Percentiles rank a stretch among this genome's conserved stretches.
These are phyloP conservation scores for Phytomonas francai DNA, from an alignment of 208 protist species.

Conservation along the genomic window DNA sequence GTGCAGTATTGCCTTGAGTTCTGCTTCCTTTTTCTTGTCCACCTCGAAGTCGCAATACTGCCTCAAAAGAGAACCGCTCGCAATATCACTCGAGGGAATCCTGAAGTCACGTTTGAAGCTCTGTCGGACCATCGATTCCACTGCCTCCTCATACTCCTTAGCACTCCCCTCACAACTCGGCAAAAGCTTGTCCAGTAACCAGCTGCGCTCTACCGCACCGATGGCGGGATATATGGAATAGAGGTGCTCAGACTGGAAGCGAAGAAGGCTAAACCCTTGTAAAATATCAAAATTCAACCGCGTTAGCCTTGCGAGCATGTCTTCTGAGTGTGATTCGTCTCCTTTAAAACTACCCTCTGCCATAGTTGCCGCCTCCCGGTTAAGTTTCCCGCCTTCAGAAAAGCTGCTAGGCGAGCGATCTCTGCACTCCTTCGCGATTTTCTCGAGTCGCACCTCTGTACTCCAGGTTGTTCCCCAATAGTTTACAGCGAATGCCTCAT, in stretches of 20 bases:
- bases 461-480: too few relatives aligned
- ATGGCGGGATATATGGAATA: conserved; percentile 30
- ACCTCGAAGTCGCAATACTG: conserved; percentile 64
- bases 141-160: conserved; percentile 11
- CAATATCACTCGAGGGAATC: conserved; percentile 27
- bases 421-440: too few relatives aligned
- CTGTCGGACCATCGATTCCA: conserved; percentile 49
- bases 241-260: conserved; percentile 38
- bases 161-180: conserved; percentile 9
- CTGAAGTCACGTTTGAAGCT: conserved; percentile 61
- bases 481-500: too few relatives aligned
- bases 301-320: too few relatives aligned
- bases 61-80: conserved; percentile 15
- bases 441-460: too few relatives aligned
- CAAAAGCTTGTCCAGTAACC: conserved; percentile 35
- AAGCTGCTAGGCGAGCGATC: too few relatives aligned
- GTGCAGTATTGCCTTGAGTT: conserved; percentile 19
- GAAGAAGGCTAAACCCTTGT: conserved; percentile 34
- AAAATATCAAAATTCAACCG: too few relatives aligned
- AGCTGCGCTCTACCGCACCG: conserved; percentile 37
- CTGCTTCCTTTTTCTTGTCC: conserved; percentile 39
- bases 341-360: too few relatives aligned
- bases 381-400: too few relatives aligned
- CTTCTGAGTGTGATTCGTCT: too few relatives aligned
- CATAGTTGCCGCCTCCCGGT: too few relatives aligned